Evolutionary conservation across 2,329 filamentous ascomycete genomes (phyloP).

Genomic region (Xylariales sp.): DNA sequence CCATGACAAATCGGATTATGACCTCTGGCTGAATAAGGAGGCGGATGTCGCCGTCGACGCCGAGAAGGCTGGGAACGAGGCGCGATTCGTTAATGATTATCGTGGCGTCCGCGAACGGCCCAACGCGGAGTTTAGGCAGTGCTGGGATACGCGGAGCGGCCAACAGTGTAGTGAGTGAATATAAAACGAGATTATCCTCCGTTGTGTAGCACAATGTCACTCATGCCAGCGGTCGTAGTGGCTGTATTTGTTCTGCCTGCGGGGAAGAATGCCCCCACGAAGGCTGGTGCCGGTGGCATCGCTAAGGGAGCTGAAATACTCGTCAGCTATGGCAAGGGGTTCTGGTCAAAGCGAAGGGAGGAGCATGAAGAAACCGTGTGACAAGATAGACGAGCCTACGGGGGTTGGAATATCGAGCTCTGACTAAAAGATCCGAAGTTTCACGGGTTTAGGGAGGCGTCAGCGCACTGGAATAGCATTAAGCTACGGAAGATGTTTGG

Average conservation of each 20-base stretch:
- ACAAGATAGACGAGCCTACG: conserved; percentile 7
- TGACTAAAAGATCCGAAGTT: neutral
- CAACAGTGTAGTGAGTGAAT: conserved; percentile 63
- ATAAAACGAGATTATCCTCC: neutral
- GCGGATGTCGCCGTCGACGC: conserved; percentile 71
- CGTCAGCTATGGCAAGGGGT: conserved; percentile 75
- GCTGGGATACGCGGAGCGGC: conserved; percentile 64
- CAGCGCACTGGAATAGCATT: conserved; percentile 1
- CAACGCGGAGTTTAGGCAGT: conserved; percentile 70
- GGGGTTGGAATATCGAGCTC: neutral
- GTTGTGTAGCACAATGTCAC: neutral
- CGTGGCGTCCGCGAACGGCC: conserved; percentile 65
- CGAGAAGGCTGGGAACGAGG: conserved; percentile 68
- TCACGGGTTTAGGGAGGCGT: neutral
- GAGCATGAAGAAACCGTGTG: conserved; percentile 41
- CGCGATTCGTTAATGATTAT: conserved; percentile 75
- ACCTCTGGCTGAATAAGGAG: conserved; percentile 71
- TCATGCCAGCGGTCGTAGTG: conserved; percentile 32
- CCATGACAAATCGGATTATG: conserved; percentile 68
- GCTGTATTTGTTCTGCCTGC: conserved; percentile 61
- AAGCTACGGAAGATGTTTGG: neutral
- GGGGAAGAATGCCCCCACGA: conserved; percentile 53
- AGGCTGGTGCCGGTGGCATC: conserved; percentile 54
- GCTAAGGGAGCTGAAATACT: conserved; percentile 72
- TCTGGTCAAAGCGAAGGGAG: conserved; percentile 66